Conservation (phyloP, 768 basidiomycete genomes). For the Xerocomellus dryophilus region DNA sequence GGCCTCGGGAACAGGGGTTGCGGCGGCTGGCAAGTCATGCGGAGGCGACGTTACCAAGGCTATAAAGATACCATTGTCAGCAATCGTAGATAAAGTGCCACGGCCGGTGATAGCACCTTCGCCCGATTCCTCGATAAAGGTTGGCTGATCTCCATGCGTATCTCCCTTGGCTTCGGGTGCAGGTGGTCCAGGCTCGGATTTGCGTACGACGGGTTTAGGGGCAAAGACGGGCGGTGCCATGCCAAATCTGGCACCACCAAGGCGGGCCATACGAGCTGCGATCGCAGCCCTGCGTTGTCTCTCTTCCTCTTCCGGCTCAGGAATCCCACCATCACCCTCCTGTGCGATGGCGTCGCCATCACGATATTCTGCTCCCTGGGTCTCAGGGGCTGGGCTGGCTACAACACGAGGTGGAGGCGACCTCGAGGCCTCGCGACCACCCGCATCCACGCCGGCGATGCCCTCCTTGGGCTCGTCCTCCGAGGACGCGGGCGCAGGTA, state of each 20-base stretch:
- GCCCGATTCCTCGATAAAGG: constrained; percentile 6
- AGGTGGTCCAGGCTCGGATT: constrained; percentile 19
- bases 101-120: constrained; percentile 19
- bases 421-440: constrained; percentile 29
- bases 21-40: constrained; percentile 3
- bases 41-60: constrained; percentile 14
- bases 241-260: constrained; percentile 81
- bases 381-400: constrained; percentile 17
- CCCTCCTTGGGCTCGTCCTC: constrained; percentile 43
- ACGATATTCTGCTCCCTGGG: constrained; percentile 11
- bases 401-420: constrained; percentile 35
- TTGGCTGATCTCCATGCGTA: constrained; percentile 1
- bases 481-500: constrained; percentile 36
- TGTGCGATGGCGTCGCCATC: constrained; percentile 30
- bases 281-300: constrained; percentile 80
- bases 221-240: constrained; percentile 77
- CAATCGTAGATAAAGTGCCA: background rate
- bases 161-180: constrained; percentile 29
- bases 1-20: constrained; percentile 2
- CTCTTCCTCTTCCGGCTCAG: constrained; percentile 63
- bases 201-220: constrained; percentile 44
- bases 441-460: constrained; percentile 10
- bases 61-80: constrained; percentile 9
- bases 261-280: constrained; percentile 88
- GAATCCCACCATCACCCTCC: constrained; percentile 25